Evolutionary conservation across 192 early-diverging fungal genomes (phyloP).

Genomic region (Pecoramyces ruminantium): DNA sequence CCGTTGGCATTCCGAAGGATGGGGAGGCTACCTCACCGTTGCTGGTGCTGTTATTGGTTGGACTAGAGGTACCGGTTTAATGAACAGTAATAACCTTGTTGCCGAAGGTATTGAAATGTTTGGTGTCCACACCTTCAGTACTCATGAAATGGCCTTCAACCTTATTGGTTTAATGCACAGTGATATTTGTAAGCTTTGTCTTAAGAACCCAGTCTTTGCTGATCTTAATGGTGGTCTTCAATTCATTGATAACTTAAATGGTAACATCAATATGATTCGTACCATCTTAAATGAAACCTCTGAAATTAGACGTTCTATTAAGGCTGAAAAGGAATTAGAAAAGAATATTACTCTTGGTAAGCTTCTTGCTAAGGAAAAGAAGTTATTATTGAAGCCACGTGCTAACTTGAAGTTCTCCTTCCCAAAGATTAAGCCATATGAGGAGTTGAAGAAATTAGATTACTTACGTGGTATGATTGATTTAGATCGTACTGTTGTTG

Average conservation of each 20-base stretch:
- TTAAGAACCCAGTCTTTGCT: conserved; percentile 66
- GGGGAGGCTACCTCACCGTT: conserved; percentile 72
- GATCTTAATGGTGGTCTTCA: conserved; percentile 83
- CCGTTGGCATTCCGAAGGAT: conserved; percentile 79
- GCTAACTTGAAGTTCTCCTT: conserved; percentile 77
- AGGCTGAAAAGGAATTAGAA: conserved; percentile 59
- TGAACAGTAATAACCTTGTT: conserved; percentile 78
- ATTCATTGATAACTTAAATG: conserved; percentile 68
- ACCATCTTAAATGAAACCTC: conserved; percentile 64
- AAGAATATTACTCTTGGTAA: conserved; percentile 51
- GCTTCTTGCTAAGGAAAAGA: conserved; percentile 25
- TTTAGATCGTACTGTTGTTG: conserved; percentile 78
- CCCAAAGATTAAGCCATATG: conserved; percentile 43
- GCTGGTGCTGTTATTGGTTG: conserved; percentile 90
- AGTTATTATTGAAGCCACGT: conserved; percentile 43
- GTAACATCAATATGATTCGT: conserved; percentile 54
- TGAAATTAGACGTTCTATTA: conserved; percentile 72
- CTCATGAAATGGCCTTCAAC: conserved; percentile 87
- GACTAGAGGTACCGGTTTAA: conserved; percentile 92
- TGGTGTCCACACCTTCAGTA: conserved; percentile 82
- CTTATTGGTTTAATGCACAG: conserved; percentile 74
- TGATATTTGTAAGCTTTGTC: conserved; percentile 50
- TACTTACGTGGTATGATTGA: conserved; percentile 48
- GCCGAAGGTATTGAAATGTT: conserved; percentile 72
- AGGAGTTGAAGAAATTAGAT: conserved; percentile 21